A percentile compares a stretch with the other conserved stretches of the same genome.
Conservation (phyloP, 306 rosid genomes). For the Acacia acuminata region DNA sequence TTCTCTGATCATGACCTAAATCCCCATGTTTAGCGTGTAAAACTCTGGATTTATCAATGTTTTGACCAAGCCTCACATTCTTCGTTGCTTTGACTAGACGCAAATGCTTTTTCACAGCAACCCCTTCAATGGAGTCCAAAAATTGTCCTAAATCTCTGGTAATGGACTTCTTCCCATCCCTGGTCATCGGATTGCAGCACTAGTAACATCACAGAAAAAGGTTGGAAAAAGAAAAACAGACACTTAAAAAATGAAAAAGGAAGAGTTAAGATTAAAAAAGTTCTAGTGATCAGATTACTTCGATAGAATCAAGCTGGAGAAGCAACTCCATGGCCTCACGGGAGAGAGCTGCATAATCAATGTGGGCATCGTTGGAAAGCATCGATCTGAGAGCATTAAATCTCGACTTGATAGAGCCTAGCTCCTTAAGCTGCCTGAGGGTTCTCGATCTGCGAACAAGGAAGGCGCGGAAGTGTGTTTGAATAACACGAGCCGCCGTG, state of each 20-base stretch:
- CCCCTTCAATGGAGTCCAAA: constrained; percentile 68
- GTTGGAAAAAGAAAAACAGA: background rate
- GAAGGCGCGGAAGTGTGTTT: constrained; percentile 81
- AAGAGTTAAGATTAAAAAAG: background rate
- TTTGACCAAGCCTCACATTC: constrained; percentile 47
- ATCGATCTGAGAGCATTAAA: constrained; percentile 61
- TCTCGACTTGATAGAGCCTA: constrained; percentile 67
- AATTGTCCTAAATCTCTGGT: constrained; percentile 71
- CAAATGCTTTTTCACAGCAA: constrained; percentile 51
- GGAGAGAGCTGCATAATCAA: constrained; percentile 57
- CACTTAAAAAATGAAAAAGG: background rate
- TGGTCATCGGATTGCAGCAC: constrained; percentile 66
- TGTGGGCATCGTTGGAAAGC: constrained; percentile 35
- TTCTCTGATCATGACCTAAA: constrained; percentile 47
- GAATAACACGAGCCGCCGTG: constrained; percentile 71
- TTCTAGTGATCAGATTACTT: constrained; percentile 46
- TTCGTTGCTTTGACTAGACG: constrained; percentile 42
- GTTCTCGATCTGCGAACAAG: constrained; percentile 87
- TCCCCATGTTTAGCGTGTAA: constrained; percentile 18
- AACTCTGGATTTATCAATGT: constrained; percentile 41
- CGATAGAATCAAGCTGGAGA: constrained; percentile 67
- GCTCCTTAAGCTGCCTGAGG: constrained; percentile 78
- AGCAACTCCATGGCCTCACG: constrained; percentile 65
- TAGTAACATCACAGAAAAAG: constrained; percentile 22
- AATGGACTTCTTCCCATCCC: constrained; percentile 66